Conservation (phyloP, 2,329 filamentous ascomycete species). For the Xylaria arbuscula region DNA sequence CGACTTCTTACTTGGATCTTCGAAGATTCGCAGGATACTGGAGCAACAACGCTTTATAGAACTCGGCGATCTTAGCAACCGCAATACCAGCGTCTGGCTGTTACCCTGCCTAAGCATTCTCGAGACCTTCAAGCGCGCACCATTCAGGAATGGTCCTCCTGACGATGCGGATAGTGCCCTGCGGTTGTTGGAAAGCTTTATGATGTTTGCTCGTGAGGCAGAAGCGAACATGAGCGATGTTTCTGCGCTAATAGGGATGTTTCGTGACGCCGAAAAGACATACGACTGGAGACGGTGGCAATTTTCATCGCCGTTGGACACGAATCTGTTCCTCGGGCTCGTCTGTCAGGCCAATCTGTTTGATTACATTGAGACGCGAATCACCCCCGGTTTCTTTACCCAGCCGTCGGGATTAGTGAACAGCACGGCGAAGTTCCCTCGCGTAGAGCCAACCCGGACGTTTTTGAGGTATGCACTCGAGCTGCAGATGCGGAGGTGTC, state of each 20-base stretch:
- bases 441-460: neutral
- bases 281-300: constrained; percentile 11
- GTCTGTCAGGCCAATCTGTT: constrained; percentile 9
- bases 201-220: constrained; percentile 14
- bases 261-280: constrained; percentile 8
- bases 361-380: constrained; percentile 5
- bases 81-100: constrained; percentile 7
- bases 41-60: constrained; percentile 16
- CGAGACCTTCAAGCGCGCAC: constrained; percentile 15
- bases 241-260: constrained; percentile 1
- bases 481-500: neutral
- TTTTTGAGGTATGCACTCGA: constrained; percentile 18
- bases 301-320: constrained; percentile 5
- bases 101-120: constrained; percentile 18
- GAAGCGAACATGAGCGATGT: constrained; percentile 10
- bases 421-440: neutral
- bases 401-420: constrained; percentile 1
- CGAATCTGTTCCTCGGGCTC: constrained; percentile 11
- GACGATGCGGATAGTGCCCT: neutral
- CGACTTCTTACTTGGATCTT: constrained; percentile 22
- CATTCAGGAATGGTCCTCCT: neutral
- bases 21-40: constrained; percentile 12
- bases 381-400: neutral
- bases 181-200: constrained; percentile 6
- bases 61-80: neutral